Evolutionary conservation across 495 filamentous ascomycete species (phyloP), one percentile per base, ranked within the genome.

Genomic region (Trypethelium eluteriae): DNA sequence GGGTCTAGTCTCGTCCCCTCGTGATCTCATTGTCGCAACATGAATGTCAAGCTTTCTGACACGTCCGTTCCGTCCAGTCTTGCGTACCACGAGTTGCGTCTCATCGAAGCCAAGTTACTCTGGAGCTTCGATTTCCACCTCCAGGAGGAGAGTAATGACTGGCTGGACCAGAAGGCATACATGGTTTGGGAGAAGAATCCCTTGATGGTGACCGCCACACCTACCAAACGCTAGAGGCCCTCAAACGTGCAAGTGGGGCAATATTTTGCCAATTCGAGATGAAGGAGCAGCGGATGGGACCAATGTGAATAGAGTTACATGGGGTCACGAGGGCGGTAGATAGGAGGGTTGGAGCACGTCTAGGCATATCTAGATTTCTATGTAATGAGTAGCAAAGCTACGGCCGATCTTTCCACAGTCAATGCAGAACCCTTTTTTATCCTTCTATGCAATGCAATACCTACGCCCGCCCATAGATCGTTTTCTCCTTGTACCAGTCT

Each of bases 101-200:
- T 73, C 18, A 71, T 72, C n/a, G 57, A 70, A 25, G 38, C 72
- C 65, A 9, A 69, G 39, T 1, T 76, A 59, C 41, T 76, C 38
- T 76, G 66, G 65, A 74, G 70, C 38, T 76, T 75, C 47, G 73
- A 76, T 61, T 32, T 74, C 2, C 63, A 67, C 32, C 66, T 76
- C n/a, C 72, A 69, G 44, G 64, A 67, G 11, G 71, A 76, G 63
- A 70, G 69, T 46, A 62, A 67, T n/a, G 41, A 69, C 49, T 76
- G 74, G 74, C 25, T 14, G 57, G 32, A 49, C 14, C 38, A 57
- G 18, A 62, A 59, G 62, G 61, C 64, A 14, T 70, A 50, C 46
- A 66, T 71, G 64, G 62, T 67, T 34, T 44, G 53, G 67, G 39
- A 34, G 39, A 64, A 69, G 67, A 9, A 62, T 3, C 18, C 39